Conservation (phyloP, 2,329 filamentous ascomycete species). For the Diaporthe caulivora region DNA sequence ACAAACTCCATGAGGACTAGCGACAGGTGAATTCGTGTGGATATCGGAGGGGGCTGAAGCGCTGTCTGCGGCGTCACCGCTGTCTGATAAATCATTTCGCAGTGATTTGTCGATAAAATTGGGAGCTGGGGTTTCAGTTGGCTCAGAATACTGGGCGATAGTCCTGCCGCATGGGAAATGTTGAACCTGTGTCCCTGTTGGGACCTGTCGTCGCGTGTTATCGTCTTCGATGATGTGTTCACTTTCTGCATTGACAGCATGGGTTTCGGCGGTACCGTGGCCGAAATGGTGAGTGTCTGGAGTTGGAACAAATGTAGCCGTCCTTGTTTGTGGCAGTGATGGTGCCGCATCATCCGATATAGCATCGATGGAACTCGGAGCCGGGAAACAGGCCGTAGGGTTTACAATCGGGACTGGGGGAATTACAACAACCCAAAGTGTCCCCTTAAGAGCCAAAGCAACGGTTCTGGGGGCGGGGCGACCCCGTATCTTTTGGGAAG, state of each 20-base stretch:
- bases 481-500: too few relatives aligned
- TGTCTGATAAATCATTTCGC: neutral
- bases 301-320: accelerated
- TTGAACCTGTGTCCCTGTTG: neutral
- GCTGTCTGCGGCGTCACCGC: neutral
- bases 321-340: too few relatives aligned
- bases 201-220: neutral
- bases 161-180: neutral
- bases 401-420: too few relatives aligned
- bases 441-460: too few relatives aligned
- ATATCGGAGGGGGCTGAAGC: neutral
- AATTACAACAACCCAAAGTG: too few relatives aligned
- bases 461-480: too few relatives aligned
- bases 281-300: neutral
- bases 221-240: neutral
- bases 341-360: neutral
- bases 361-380: neutral
- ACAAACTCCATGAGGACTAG: neutral
- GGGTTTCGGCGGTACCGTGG: too few relatives aligned
- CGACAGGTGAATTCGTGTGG: too few relatives aligned
- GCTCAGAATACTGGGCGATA: neutral
- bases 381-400: neutral
- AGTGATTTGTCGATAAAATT: neutral
- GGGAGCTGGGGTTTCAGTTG: neutral
- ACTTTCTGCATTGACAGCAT: too few relatives aligned